These are phyloP conservation scores for Daucus carota DNA, from an alignment of 129 eudicot genomes.

Conservation along the genomic window DH1_v3.0 NC_030386.2:32091001-32091500, in stretches of 20 bases:
- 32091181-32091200: slow-evolving; percentile 9
- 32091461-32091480: neutral
- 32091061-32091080: neutral
- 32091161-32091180: neutral
- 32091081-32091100: too few relatives aligned
- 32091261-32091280: slow-evolving; percentile 7
- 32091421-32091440: slow-evolving; percentile 25
- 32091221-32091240: slow-evolving; percentile 9
- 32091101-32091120: neutral
- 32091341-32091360: neutral
- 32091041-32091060: neutral
- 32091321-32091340: neutral
- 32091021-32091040: neutral
- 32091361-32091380: slow-evolving; percentile 22
- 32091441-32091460: slow-evolving; percentile 20
- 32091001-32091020: neutral
- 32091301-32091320: neutral
- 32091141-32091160: neutral
- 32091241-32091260: slow-evolving; percentile 5
- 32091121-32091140: neutral
- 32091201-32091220: slow-evolving; percentile 13
- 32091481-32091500: neutral
- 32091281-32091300: neutral
- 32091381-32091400: slow-evolving; percentile 29
- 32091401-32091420: slow-evolving; percentile 7